phyloP scores from a whole-genome alignment of 73 alveolate genomes.

The Paramecium caudatum region DNA sequence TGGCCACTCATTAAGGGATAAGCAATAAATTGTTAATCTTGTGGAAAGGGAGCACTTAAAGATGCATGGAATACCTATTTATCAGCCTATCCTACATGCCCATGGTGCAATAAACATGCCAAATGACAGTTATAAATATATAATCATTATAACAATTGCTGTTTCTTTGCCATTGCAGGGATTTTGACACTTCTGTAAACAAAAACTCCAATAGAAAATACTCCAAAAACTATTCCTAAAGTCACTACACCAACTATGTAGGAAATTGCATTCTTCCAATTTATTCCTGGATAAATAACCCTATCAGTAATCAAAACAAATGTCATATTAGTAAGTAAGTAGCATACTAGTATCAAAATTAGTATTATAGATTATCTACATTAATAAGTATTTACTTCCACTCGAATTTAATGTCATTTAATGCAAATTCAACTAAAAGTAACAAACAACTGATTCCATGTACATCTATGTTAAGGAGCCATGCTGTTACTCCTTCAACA shows the following conservation, averaged over 20 bases:
- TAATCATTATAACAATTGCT: too few relatives aligned
- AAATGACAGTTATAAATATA: constrained; percentile 5
- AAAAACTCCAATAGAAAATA: constrained; percentile 20
- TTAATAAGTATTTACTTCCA: neutral
- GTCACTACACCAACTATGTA: constrained; percentile 16
- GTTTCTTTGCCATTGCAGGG: too few relatives aligned
- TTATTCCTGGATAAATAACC: constrained; percentile 53
- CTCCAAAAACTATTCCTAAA: constrained; percentile 27
- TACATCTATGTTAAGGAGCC: constrained; percentile 14
- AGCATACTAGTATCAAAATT: neutral
- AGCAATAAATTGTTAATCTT: constrained; percentile 90
- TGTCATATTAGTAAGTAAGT: neutral
- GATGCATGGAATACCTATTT: constrained; percentile 97
- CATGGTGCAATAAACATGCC: constrained; percentile 89
- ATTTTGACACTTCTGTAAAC: neutral
- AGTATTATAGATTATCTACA: neutral
- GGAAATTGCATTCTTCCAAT: constrained; percentile 53
- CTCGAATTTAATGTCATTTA: constrained; percentile 12
- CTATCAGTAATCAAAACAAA: constrained; percentile 34
- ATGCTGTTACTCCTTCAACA: neutral
- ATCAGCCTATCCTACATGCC: constrained; percentile 86
- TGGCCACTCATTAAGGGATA: constrained; percentile 93
- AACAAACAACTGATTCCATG: constrained; percentile 18
- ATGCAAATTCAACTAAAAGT: neutral
- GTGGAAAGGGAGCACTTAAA: constrained; percentile 96